Evolutionary conservation across 495 filamentous ascomycete genomes (phyloP).

Genomic region (Penicillium subrubescens): DNA sequence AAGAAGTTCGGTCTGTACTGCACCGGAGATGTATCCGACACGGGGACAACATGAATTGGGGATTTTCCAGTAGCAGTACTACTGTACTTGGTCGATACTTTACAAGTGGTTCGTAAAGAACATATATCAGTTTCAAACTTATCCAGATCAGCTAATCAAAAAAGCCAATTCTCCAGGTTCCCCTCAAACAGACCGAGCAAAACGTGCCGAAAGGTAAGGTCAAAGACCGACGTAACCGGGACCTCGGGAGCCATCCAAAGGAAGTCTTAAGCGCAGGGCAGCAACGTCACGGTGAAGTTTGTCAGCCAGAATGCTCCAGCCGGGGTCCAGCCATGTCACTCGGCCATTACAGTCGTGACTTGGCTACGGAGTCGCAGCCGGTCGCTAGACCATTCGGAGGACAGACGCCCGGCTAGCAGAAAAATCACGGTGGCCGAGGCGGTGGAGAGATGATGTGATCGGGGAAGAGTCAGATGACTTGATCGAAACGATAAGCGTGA

Average conservation of each 20-base stretch:
- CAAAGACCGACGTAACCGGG: conserved; percentile 14
- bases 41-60: not conserved
- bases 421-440: conserved; percentile 22
- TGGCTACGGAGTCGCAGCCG: not conserved
- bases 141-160: not conserved
- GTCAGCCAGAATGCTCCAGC: conserved; percentile 24
- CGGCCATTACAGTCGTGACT: not conserved
- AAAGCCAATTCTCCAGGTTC: not conserved
- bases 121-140: not conserved
- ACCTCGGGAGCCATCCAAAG: conserved; percentile 2
- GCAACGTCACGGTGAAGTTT: conserved; percentile 30
- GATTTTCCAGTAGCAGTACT: not conserved
- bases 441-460: conserved; percentile 21
- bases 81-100: not conserved
- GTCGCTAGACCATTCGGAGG: conserved; percentile 31
- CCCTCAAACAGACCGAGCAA: not conserved
- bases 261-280: not conserved
- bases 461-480: not conserved
- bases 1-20: conserved; percentile 36
- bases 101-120: not conserved
- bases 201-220: conserved; percentile 1
- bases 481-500: not conserved
- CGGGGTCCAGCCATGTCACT: conserved; percentile 3
- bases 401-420: conserved; percentile 39
- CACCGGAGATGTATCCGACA: conserved; percentile 18